Percentiles rank a stretch among this genome's conserved stretches.
Conservation (phyloP, 352 stramenopile genomes). For the Pilasporangium apinafurcum region DNA sequence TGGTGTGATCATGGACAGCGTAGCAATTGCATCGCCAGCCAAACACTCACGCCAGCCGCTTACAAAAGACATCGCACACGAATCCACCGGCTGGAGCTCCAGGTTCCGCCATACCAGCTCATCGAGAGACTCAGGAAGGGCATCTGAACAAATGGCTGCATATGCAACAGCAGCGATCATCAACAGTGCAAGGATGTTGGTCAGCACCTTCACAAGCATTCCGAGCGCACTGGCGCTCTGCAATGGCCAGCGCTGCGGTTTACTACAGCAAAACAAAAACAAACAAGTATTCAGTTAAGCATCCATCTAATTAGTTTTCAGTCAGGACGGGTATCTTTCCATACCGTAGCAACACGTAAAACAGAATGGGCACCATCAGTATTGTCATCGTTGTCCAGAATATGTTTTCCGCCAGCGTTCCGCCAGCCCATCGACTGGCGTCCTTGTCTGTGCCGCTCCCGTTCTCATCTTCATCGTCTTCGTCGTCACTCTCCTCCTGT, state of each 20-base stretch:
- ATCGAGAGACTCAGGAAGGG: neutral
- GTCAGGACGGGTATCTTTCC: no score
- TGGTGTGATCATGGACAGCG: constrained; percentile 1
- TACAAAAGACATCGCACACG: constrained; percentile 7
- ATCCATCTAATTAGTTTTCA: neutral
- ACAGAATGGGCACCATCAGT: constrained; percentile 28
- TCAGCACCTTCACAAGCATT: constrained; percentile 21
- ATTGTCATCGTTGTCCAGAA: constrained; percentile 44
- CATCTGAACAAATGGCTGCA: constrained; percentile 12
- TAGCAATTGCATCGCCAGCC: constrained; percentile 2
- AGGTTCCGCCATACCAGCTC: constrained; percentile 20
- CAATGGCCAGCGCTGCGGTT: constrained; percentile 24
- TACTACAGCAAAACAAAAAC: constrained; percentile 1
- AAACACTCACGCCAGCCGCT: constrained; percentile 4
- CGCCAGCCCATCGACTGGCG: constrained; percentile 18
- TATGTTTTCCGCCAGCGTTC: constrained; percentile 34
- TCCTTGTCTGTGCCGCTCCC: neutral
- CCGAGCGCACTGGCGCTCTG: constrained; percentile 18
- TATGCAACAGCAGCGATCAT: constrained; percentile 12
- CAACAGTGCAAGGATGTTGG: constrained; percentile 28
- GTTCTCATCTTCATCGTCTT: constrained; percentile 14
- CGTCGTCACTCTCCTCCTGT: constrained; percentile 1
- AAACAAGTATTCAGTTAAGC: neutral
- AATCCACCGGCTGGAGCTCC: constrained; percentile 3
- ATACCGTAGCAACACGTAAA: constrained; percentile 31